phyloP scores from a whole-genome alignment of 768 basidiomycete species.

The Boletus fagicola region DNA sequence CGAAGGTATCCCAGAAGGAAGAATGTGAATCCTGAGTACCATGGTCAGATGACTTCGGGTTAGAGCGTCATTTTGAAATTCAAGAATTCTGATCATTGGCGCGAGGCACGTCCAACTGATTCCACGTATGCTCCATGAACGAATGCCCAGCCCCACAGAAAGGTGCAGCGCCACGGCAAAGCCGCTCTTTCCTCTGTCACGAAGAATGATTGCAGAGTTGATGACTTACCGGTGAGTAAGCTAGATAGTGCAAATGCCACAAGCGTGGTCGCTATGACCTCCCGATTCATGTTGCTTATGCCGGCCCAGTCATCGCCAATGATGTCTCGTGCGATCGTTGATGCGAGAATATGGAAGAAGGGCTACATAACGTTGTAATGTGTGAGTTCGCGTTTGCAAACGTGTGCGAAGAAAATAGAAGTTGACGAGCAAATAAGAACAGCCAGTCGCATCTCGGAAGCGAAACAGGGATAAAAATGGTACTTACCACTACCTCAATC shows the following conservation, averaged over 20 bases:
- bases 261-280: constrained; percentile 89
- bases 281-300: constrained; percentile 58
- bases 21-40: constrained; percentile 53
- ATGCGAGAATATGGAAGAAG: constrained; percentile 92
- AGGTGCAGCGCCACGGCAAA: not conserved
- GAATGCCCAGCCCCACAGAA: not conserved
- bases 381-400: not conserved
- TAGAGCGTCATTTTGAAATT: constrained; percentile 14
- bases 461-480: constrained; percentile 1
- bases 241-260: constrained; percentile 86
- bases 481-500: constrained; percentile 92
- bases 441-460: not conserved
- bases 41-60: constrained; percentile 12
- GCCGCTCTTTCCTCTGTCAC: not conserved
- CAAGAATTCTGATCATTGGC: constrained; percentile 1
- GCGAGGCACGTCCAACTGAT: not conserved
- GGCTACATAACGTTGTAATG: constrained; percentile 47
- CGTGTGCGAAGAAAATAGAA: not conserved
- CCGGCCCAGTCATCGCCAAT: constrained; percentile 25
- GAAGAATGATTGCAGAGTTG: not conserved
- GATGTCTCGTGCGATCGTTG: constrained; percentile 66
- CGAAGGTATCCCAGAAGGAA: constrained; percentile 82
- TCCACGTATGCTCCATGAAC: not conserved
- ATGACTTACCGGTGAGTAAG: constrained; percentile 69
- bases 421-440: not conserved